Conservation (phyloP, 1,284 basidiomycete genomes). For the Fomitopsis schrenkii region DNA sequence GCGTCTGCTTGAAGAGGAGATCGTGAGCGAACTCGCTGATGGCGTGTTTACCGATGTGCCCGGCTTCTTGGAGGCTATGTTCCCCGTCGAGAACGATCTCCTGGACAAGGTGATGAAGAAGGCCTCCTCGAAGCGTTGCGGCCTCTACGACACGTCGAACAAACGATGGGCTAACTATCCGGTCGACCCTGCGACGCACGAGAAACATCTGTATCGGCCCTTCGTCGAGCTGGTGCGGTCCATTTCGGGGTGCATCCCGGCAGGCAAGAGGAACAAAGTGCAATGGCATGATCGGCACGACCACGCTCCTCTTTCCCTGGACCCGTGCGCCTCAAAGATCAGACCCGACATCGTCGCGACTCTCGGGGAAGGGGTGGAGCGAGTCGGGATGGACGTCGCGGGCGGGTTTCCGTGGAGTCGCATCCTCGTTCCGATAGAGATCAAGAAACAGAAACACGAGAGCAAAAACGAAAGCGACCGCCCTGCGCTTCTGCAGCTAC, state of each 20-base stretch:
- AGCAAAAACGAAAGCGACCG: not conserved
- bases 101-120: not conserved
- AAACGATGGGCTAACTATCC: slow-evolving; percentile 17
- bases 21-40: not conserved
- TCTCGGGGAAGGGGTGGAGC: not conserved
- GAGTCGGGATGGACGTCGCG: not conserved
- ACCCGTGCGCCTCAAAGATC: not conserved
- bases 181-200: slow-evolving; percentile 19
- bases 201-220: not conserved
- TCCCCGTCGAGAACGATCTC: not conserved
- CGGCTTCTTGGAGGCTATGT: not conserved
- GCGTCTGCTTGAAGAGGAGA: not conserved
- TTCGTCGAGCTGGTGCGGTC: not conserved
- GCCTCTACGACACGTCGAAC: not conserved
- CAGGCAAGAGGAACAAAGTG: not conserved
- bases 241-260: not conserved
- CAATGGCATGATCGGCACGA: not conserved
- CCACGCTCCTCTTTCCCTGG: not conserved
- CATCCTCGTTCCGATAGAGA: not conserved
- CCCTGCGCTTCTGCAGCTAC: not conserved
- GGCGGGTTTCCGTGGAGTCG: not conserved
- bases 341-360: not conserved
- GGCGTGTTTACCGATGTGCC: not conserved
- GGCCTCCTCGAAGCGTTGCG: too few species aligned
- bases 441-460: not conserved